A percentile compares a stretch with the other conserved stretches of the same genome.
These are phyloP conservation scores for Pythium brassicae DNA, from an alignment of 352 stramenopile genomes.

Conservation along the genomic window DNA sequence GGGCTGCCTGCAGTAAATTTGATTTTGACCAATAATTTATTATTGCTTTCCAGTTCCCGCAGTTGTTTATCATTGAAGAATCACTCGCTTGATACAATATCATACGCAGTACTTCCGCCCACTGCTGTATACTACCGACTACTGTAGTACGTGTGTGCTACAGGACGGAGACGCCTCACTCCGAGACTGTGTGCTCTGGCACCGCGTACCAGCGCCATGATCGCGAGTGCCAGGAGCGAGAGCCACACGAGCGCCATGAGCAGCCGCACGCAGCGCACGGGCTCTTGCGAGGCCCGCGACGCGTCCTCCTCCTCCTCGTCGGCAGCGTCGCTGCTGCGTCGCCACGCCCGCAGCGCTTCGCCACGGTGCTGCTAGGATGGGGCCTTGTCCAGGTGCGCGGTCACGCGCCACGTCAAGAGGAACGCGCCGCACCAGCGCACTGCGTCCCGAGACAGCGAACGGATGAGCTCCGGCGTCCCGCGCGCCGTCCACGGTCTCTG, in stretches of 20 bases:
- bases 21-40: no score
- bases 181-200: constrained; percentile 6
- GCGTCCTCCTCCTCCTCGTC: background rate
- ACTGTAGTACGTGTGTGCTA: no score
- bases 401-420: constrained; percentile 4
- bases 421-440: constrained; percentile 23
- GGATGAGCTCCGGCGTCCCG: constrained; percentile 11
- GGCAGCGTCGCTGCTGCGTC: background rate
- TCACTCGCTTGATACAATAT: no score
- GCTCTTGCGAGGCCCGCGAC: background rate
- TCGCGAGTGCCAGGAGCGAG: constrained; percentile 10
- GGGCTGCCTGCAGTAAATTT: no score
- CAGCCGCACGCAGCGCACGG: constrained; percentile 12
- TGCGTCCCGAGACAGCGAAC: constrained; percentile 5
- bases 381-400: constrained; percentile 5
- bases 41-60: no score
- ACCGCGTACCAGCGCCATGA: constrained; percentile 8
- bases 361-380: constrained; percentile 22
- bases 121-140: no score
- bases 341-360: constrained; percentile 16
- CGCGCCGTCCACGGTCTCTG: no score
- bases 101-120: no score
- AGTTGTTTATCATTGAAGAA: no score
- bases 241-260: constrained; percentile 25
- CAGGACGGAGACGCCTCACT: background rate